Conservation (phyloP, 1,139 yeast species). For the Kodamaea suecica region DNA sequence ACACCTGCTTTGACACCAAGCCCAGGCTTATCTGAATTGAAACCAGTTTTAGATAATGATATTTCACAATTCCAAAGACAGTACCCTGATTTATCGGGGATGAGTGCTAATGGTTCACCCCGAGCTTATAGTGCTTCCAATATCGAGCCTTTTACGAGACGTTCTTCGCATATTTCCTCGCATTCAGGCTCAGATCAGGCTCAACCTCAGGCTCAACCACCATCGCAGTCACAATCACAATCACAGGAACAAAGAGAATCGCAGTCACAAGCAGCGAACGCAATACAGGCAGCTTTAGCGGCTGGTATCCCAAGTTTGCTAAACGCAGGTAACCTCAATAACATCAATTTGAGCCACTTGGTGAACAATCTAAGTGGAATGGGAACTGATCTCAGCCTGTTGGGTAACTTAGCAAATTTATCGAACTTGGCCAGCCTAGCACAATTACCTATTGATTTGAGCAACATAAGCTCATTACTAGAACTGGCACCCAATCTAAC, state of each 20-base stretch:
- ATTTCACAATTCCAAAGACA: background rate
- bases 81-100: too few relatives aligned
- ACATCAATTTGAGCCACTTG: conserved; percentile 43
- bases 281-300: too few relatives aligned
- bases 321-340: conserved; percentile 45
- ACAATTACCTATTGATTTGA: conserved; percentile 42
- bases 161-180: too few relatives aligned
- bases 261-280: background rate
- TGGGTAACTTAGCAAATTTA: conserved; percentile 41
- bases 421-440: conserved; percentile 45
- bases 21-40: background rate
- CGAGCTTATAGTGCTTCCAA: too few relatives aligned
- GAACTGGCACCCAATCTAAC: conserved; percentile 13
- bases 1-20: conserved; percentile 16
- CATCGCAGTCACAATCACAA: too few relatives aligned
- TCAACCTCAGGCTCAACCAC: too few relatives aligned
- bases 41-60: background rate
- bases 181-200: too few relatives aligned
- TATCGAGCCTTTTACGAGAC: too few relatives aligned
- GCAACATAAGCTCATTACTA: conserved; percentile 32
- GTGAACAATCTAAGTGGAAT: conserved; percentile 42
- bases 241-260: too few relatives aligned
- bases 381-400: conserved; percentile 31
- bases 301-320: conserved; percentile 17
- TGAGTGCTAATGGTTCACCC: too few relatives aligned